Evolutionary conservation across 2,329 filamentous ascomycete genomes (phyloP).

Genomic region (Calonectria crousiana): DNA sequence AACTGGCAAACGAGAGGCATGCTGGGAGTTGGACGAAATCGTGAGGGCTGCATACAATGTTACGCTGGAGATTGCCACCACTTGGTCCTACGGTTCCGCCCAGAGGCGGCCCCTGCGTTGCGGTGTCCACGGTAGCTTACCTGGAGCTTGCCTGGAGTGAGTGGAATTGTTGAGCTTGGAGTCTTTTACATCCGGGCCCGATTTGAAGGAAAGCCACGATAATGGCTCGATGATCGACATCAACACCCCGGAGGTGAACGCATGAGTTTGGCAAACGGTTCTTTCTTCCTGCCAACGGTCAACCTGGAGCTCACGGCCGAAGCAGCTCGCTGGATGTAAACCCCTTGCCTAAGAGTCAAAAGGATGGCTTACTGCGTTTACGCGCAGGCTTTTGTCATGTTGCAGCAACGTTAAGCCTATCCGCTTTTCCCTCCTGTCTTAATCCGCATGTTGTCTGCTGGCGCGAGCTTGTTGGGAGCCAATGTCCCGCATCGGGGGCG

Average conservation of each 20-base stretch:
- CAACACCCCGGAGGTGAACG: neutral
- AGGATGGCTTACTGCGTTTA: neutral
- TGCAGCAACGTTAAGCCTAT: neutral
- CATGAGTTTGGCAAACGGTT: neutral
- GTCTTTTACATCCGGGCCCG: neutral
- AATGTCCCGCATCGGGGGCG: neutral
- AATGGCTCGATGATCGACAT: slow-evolving; percentile 20
- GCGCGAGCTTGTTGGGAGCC: neutral
- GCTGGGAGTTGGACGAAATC: slow-evolving; percentile 10
- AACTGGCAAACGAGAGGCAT: slow-evolving; percentile 13
- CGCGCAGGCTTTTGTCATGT: neutral
- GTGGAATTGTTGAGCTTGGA: neutral
- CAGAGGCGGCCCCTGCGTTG: neutral
- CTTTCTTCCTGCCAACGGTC: neutral
- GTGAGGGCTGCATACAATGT: slow-evolving; percentile 18
- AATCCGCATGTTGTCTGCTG: neutral
- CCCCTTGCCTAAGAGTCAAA: neutral
- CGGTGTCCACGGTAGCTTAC: slow-evolving; percentile 2
- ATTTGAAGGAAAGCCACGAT: neutral
- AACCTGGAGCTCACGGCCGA: neutral
- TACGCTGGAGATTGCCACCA: slow-evolving; percentile 23
- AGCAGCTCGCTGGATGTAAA: slow-evolving; percentile 7
- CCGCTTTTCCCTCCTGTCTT: neutral
- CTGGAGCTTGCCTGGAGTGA: neutral
- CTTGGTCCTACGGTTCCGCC: neutral